phyloP scores from a whole-genome alignment of 1,284 basidiomycete genomes.

The Coniophora puteana region DNA sequence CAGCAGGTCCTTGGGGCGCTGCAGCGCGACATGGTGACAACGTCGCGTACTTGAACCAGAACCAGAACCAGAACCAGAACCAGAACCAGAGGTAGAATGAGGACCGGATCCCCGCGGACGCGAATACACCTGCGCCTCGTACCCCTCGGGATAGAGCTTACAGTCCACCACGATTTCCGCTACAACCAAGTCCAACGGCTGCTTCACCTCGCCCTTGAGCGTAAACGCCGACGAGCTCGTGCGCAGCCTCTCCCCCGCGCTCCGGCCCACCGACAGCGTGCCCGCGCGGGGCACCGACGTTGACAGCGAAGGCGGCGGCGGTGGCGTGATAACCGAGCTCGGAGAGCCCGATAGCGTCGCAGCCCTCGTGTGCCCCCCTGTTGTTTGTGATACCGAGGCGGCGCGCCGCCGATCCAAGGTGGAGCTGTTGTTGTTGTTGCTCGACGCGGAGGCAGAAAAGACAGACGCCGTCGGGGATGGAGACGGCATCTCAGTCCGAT shows the following conservation, averaged over 20 bases:
- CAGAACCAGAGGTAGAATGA: conserved; percentile 14
- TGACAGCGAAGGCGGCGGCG: conserved; percentile 9
- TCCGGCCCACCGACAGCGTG: no score
- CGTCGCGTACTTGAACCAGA: not conserved
- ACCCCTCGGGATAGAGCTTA: conserved; percentile 70
- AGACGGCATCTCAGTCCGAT: no score
- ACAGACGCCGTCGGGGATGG: conserved; percentile 19
- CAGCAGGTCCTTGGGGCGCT: not conserved
- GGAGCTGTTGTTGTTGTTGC: no score
- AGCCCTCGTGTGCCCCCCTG: no score
- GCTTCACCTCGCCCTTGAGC: conserved; percentile 52
- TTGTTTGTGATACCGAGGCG: no score
- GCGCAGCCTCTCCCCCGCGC: conserved; percentile 22
- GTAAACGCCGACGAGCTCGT: conserved; percentile 52
- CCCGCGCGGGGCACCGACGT: not conserved
- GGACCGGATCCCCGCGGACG: conserved; percentile 32
- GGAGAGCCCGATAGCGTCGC: no score
- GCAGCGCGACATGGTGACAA: no score
- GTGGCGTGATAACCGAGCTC: no score
- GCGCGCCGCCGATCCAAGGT: no score
- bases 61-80: not conserved
- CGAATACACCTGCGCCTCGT: conserved; percentile 52
- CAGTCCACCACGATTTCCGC: conserved; percentile 75
- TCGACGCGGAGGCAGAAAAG: conserved; percentile 17
- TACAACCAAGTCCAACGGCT: conserved; percentile 58